Conservation (phyloP, 345 rosid genomes). For the Geranium rotundifolium region DNA sequence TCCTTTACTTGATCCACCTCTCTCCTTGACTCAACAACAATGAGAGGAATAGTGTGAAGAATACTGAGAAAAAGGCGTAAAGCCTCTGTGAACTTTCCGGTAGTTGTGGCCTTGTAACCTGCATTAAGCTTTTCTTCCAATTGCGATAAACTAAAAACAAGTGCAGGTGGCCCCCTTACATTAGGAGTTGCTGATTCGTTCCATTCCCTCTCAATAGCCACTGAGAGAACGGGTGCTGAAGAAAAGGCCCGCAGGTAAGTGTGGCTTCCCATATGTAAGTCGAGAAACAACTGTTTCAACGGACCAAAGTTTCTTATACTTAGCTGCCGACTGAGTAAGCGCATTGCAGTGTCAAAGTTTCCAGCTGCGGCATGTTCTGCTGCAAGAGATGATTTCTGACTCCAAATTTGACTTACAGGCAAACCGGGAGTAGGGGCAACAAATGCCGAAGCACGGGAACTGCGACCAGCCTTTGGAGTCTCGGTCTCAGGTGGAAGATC, state of each 20-base stretch:
- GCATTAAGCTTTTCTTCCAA: conserved; percentile 85
- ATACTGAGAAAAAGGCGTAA: conserved; percentile 60
- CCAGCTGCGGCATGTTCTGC: conserved; percentile 96
- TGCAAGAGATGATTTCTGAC: conserved; percentile 74
- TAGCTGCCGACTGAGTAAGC: conserved; percentile 77
- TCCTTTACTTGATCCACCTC: conserved; percentile 96
- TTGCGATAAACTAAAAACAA: conserved; percentile 64
- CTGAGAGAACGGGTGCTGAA: conserved; percentile 60
- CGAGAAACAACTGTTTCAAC: conserved; percentile 57
- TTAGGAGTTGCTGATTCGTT: conserved; percentile 70
- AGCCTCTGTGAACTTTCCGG: conserved; percentile 68
- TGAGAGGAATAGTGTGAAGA: conserved; percentile 84
- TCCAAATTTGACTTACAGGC: conserved; percentile 89
- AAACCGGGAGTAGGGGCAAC: conserved; percentile 80
- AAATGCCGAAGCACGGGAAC: conserved; percentile 50
- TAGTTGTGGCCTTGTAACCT: conserved; percentile 80
- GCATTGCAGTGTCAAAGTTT: conserved; percentile 86
- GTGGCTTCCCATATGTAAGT: conserved; percentile 70
- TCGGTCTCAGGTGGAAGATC: conserved; percentile 83
- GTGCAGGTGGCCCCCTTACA: conserved; percentile 79
- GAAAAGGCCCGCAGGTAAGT: conserved; percentile 60
- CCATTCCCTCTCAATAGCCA: conserved; percentile 86
- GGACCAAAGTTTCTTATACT: conserved; percentile 73
- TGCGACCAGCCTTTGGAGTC: conserved; percentile 52
- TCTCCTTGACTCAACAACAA: conserved; percentile 88